A percentile compares a stretch with the other conserved stretches of the same genome.
Evolutionary conservation across 371 early-diverging fungal genomes (phyloP).

Genomic region (Coemansia sp.): DNA sequence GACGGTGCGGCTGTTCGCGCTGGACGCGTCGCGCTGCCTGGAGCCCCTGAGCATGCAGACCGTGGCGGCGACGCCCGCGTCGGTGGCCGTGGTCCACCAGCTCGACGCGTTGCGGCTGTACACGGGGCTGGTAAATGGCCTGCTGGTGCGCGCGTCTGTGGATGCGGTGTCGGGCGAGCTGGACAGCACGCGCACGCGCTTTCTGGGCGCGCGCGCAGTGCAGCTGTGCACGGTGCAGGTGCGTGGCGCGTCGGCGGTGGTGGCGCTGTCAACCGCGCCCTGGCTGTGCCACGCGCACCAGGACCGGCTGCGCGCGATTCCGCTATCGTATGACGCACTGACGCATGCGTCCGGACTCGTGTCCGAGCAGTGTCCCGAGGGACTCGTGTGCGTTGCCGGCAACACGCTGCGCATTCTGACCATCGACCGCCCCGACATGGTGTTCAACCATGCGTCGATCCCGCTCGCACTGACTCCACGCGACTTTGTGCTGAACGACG

Average conservation of each 20-base stretch:
- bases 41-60: conserved; percentile 84
- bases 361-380: conserved; percentile 89
- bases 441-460: conserved; percentile 81
- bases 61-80: conserved; percentile 54
- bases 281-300: conserved; percentile 90
- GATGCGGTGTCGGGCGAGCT: conserved; percentile 80
- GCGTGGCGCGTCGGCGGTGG: conserved; percentile 60
- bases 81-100: conserved; percentile 58
- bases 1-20: conserved; percentile 85
- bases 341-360: conserved; percentile 83
- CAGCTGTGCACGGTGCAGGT: conserved; percentile 67
- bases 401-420: conserved; percentile 85
- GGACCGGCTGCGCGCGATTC: conserved; percentile 60
- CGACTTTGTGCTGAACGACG: conserved; percentile 70
- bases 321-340: conserved; percentile 72
- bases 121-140: conserved; percentile 88
- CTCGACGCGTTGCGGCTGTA: conserved; percentile 74
- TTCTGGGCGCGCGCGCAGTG: conserved; percentile 84
- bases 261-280: conserved; percentile 84
- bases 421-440: conserved; percentile 78
- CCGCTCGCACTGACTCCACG: conserved; percentile 91
- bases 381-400: conserved; percentile 85
- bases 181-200: conserved; percentile 83
- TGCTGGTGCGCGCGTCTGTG: conserved; percentile 69
- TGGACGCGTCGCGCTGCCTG: conserved; percentile 79